These are phyloP conservation scores for Sophora flavescens DNA, from an alignment of 306 rosid genomes.

Conservation along the genomic window DNA sequence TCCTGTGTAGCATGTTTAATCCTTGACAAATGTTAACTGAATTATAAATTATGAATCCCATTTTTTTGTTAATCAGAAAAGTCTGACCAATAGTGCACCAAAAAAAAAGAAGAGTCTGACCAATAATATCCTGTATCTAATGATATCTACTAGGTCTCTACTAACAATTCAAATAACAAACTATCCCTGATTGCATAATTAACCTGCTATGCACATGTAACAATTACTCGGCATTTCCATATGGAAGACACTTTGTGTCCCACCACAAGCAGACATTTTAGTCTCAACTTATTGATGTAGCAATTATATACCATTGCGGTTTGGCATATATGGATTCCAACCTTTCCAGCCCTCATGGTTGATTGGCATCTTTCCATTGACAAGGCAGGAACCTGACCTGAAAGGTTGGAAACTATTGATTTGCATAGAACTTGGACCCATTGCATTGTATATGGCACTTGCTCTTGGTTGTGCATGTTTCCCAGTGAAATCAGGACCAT, in stretches of 20 bases:
- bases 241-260: background rate
- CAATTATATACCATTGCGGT: background rate
- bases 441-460: background rate
- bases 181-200: background rate
- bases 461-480: constrained; percentile 24
- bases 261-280: background rate
- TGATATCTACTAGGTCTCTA: background rate
- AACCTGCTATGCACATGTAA: background rate
- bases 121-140: background rate
- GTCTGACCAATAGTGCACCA: background rate
- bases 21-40: background rate
- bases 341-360: constrained; percentile 26
- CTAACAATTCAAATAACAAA: background rate
- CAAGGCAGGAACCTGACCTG: constrained; percentile 1
- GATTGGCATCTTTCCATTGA: constrained; percentile 6
- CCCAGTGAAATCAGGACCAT: background rate
- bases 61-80: background rate
- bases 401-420: background rate
- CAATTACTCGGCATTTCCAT: too few species aligned
- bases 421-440: constrained; percentile 10
- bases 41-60: background rate
- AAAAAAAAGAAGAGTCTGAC: background rate
- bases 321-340: constrained; percentile 12
- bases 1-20: background rate
- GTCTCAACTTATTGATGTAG: background rate